Evolutionary conservation across 78 protist species (phyloP).

Genomic region (Protostelium mycophagum): DNA sequence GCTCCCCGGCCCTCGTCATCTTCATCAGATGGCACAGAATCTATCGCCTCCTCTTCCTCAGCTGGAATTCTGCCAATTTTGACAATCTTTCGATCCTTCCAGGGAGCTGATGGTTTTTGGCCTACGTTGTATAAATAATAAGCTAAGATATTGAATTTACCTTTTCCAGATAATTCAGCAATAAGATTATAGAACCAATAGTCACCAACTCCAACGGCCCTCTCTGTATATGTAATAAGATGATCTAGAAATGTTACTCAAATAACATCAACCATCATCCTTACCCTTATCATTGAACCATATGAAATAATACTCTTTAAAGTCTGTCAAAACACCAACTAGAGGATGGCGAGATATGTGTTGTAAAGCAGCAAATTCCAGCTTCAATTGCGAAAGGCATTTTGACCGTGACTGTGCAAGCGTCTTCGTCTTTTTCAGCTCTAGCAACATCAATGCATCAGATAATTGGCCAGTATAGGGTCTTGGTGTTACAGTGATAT

Average conservation of each 20-base stretch:
- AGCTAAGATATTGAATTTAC: neutral
- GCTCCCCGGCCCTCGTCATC: neutral
- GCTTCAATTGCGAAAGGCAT: neutral
- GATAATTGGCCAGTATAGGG: neutral
- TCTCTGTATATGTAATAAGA: neutral
- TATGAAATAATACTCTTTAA: neutral
- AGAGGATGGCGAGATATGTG: neutral
- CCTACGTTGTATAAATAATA: neutral
- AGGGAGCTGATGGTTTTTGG: neutral
- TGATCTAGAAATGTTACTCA: neutral
- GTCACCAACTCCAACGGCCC: neutral
- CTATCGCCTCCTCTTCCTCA: neutral
- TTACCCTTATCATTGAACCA: neutral
- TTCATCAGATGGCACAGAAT: conserved; percentile 1
- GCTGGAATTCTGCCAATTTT: neutral
- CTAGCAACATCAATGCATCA: neutral
- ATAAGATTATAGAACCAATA: neutral
- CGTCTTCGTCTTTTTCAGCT: neutral
- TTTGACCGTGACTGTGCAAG: neutral
- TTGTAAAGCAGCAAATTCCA: neutral
- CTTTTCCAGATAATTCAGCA: neutral
- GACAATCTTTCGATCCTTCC: neutral
- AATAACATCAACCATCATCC: neutral
- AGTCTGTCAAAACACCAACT: conserved; percentile 1
- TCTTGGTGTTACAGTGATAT: neutral